Evolutionary conservation across 257 asterid species (phyloP), one percentile per base, ranked within the genome.

Genomic region (Ophiorrhiza pumila): DNA sequence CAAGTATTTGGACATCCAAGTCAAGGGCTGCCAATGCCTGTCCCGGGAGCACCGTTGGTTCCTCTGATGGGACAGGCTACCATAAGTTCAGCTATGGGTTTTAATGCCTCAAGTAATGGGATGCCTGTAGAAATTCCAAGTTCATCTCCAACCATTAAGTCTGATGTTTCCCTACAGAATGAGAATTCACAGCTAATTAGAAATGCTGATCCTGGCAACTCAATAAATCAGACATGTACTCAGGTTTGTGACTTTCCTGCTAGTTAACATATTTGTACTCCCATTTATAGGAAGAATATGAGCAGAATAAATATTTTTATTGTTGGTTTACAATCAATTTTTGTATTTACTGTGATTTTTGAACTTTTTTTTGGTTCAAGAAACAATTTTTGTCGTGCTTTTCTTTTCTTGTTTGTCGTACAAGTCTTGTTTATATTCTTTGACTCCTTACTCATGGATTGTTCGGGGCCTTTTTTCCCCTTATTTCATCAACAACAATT

Each of bases 1-100:
- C 90, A 86, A 7, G 73, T 82, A 25, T 84, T 77, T 41, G 89
- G 89, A 25, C 90, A 82, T 81, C 90, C 91, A 12, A 56, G 79
- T 81, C 95, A 86, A 76, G 95, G 93, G 27, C 73, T 74, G 73
- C 88, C 85, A 2, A 68, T 62, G 74, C 65, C 91, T 2, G 82
- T 76, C 61, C 86, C 89, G 4, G 72, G 80, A 74, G 64, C 87
- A 59, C 84, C 92, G 53, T 53, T 74, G 47, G 83, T 76, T 62
- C 90, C 96, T 74, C 61, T 74, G 67, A 65, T 86, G 27, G 79
- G 83, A 13, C 85, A 70, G 46, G 75, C 85, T 59, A 74, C 89
- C 42, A 29, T 61, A 29, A 79, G 74, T 69, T 67, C 81, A 73
- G 70, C 90, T 47, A 57, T 71, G 71, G 87, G 83, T 60, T 71